Conservation (phyloP, 1,284 basidiomycete genomes). For the Leccinum subrobustum region DNA sequence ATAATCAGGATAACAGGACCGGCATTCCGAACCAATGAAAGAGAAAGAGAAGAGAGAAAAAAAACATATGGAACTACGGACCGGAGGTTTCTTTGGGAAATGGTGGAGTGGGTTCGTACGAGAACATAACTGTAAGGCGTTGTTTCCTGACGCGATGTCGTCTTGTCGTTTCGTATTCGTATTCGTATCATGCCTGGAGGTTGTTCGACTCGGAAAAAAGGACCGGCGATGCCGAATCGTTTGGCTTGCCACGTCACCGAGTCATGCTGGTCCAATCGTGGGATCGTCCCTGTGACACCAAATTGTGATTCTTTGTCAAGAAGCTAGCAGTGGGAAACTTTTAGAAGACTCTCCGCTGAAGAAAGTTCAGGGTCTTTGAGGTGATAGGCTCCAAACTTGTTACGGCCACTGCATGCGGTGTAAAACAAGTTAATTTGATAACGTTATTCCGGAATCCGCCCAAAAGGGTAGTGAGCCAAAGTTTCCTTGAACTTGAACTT, state of each 20-base stretch:
- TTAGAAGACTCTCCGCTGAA: neutral
- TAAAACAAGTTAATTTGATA: neutral
- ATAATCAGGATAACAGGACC: slow-evolving; percentile 13
- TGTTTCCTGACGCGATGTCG: neutral
- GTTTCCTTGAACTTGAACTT: neutral
- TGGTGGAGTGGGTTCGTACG: neutral
- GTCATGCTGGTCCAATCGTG: neutral
- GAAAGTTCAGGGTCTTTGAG: neutral
- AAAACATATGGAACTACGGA: slow-evolving; percentile 1
- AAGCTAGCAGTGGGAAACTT: slow-evolving; percentile 8
- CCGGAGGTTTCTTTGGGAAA: neutral
- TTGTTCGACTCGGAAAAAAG: neutral
- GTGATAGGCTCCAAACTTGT: neutral
- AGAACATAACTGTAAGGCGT: neutral
- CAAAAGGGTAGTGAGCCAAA: neutral
- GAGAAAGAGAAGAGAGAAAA: neutral
- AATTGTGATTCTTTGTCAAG: neutral
- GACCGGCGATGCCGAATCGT: neutral
- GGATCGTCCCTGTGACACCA: neutral
- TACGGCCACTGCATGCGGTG: neutral
- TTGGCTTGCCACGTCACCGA: slow-evolving; percentile 21
- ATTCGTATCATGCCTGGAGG: neutral
- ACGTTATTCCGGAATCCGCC: neutral
- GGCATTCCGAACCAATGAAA: slow-evolving; percentile 3
- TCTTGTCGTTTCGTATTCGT: neutral